These are phyloP conservation scores for sorghum (Sorghum bicolor) DNA, from an alignment of 176 grass and related monocot species.

Conservation along the genomic window Sorghum_bicolor_NCBIv3 NC_012872.2:55540501-55541000, in stretches of 20 bases:
- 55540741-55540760: neutral
- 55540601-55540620: conserved; percentile 88
- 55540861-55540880: conserved; percentile 75
- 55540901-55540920: conserved; percentile 94
- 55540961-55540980: neutral
- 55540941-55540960: neutral
- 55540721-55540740: neutral
- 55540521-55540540: conserved; percentile 86
- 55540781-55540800: conserved; percentile 1
- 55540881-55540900: conserved; percentile 70
- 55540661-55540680: conserved; percentile 22
- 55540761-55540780: neutral
- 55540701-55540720: conserved; percentile 13
- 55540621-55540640: conserved; percentile 89
- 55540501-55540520: neutral
- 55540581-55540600: conserved; percentile 99
- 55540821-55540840: conserved; percentile 99
- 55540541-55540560: conserved; percentile 97
- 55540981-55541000: conserved; percentile 13
- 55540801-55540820: conserved; percentile 84
- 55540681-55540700: neutral
- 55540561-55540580: conserved; percentile 93
- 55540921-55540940: conserved; percentile 52
- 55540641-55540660: conserved; percentile 9
- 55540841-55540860: conserved; percentile 97